Conservation (phyloP, 371 early-diverging fungal genomes). For the Mucor piriformis region DNA sequence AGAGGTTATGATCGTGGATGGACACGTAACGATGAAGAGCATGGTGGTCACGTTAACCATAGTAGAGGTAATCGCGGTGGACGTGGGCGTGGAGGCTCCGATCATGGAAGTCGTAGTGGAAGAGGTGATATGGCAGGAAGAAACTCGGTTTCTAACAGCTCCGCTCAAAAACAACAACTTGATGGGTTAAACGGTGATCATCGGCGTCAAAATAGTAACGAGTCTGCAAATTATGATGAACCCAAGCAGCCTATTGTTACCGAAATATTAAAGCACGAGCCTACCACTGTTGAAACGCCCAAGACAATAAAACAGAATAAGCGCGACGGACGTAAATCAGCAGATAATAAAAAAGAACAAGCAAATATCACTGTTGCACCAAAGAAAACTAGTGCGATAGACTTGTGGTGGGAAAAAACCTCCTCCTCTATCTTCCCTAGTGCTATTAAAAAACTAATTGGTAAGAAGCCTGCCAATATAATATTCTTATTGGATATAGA, state of each 20-base stretch:
- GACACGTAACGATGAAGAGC: slow-evolving; percentile 12
- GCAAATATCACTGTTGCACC: background rate
- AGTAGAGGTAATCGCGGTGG: background rate
- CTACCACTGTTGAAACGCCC: background rate
- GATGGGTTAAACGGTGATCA: background rate
- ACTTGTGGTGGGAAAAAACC: slow-evolving; percentile 19
- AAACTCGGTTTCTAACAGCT: background rate
- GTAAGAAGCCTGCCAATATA: slow-evolving; percentile 32
- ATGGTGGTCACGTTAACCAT: background rate
- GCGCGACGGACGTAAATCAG: no score
- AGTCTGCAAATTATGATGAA: background rate
- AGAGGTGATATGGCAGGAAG: background rate
- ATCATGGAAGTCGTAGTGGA: background rate
- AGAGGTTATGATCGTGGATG: slow-evolving; percentile 10
- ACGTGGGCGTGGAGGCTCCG: background rate
- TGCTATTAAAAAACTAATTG: slow-evolving; percentile 26
- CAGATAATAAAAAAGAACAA: no score
- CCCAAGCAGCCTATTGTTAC: slow-evolving; percentile 1
- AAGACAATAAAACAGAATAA: background rate
- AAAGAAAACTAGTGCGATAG: slow-evolving; percentile 4
- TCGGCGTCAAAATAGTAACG: background rate
- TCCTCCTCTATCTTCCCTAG: slow-evolving; percentile 34
- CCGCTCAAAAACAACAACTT: background rate
- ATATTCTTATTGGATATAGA: slow-evolving; percentile 39
- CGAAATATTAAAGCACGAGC: slow-evolving; percentile 19